Base-by-base conservation (phyloP, 208 protist genomes). In the Polymyxa betae region DNA sequence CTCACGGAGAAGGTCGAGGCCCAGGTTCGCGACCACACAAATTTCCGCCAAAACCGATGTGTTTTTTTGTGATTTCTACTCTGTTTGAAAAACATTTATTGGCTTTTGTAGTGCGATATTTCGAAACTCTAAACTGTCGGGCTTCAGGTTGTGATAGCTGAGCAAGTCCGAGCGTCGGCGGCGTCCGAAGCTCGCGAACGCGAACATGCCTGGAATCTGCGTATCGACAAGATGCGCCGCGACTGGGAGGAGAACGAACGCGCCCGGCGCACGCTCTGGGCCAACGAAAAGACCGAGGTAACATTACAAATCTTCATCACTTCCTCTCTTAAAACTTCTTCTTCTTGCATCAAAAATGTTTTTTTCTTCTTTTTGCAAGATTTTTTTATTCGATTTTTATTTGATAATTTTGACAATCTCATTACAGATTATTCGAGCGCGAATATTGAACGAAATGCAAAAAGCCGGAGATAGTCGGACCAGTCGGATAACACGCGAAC, bases 1-100 rank as follows among this genome's bases (percentile, higher is more conserved):
- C 54, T 66, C 29, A 66, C 54, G 54, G 54, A 66, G 54, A 66
- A 66, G 54, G 54, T 16, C 54, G 54, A 66, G 54, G 54, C 29
- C 20, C 54, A 32, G 54, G 29, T 29, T 16, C 16, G 54, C 20
- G 54, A 66, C 20, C n/a, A n/a, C n/a, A n/a, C n/a, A n/a, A n/a
- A n/a, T n/a, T n/a, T n/a, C n/a, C n/a, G n/a, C n/a, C n/a, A n/a
- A n/a, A n/a, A n/a, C n/a, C n/a, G n/a, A n/a, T n/a, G n/a, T n/a
- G n/a, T n/a, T n/a, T n/a, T n/a, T n/a, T n/a, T n/a, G n/a, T n/a
- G n/a, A n/a, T n/a, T n/a, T n/a, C n/a, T n/a, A n/a, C n/a, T n/a
- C n/a, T n/a, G n/a, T n/a, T n/a, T n/a, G n/a, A n/a, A n/a, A n/a
- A n/a, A n/a, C n/a, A n/a, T n/a, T n/a, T n/a, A n/a, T n/a, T n/a